Evolutionary conservation across 352 stramenopile species (phyloP), one percentile per base, ranked within the genome.

Genomic region (Phytophthora idaei): DNA sequence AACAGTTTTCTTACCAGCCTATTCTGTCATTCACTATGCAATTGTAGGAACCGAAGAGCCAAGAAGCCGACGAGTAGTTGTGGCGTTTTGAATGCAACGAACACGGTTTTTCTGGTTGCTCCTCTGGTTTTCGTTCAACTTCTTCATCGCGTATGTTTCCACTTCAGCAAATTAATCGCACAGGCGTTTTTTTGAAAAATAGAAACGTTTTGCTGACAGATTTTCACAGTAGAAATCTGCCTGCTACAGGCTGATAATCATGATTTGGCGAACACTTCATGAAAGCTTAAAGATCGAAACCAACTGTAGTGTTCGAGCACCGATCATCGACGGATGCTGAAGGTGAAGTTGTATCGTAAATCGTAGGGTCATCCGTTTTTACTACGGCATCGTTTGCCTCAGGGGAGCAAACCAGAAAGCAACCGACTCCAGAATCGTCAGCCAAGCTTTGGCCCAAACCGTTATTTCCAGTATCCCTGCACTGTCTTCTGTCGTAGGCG

Each of bases 11-110:
- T 63, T 31, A 64, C 29, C 21, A 21, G 42, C 1, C 2, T 69
- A 34, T 37, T 4, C 12, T 17, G 5, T 39, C 6, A 3, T 50
- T 71, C 46, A 14, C 29, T 45, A 17, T 64, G 4, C 37, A 28
- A 57, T 46, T 67, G 29, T 51, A 90, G 81, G 87, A 95, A 46
- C 87, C 87, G 21, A 95, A 92, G 64, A 73, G 85, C 36, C 77
- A 86, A 45, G 80, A 88, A 48, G 49, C 44, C 4, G 76, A 87
- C 45, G 76, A 78, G 54, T 82, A 71, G 60, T 61, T 49, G 36
- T 39, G 7, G 15, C 17, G 12, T 49, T 41, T 56, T 8, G 31
- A 68, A 57, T 61, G 54, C 61, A 57, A 63, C 36, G 28, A 55
- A 61, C 57, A 56, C 27, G 36, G 44, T 28, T 57, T 61, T 57